A percentile compares a stretch with the other conserved stretches of the same genome.
These are phyloP conservation scores for Phytopythium mirpurense DNA, from an alignment of 352 stramenopile species.

Conservation along the genomic window DNA sequence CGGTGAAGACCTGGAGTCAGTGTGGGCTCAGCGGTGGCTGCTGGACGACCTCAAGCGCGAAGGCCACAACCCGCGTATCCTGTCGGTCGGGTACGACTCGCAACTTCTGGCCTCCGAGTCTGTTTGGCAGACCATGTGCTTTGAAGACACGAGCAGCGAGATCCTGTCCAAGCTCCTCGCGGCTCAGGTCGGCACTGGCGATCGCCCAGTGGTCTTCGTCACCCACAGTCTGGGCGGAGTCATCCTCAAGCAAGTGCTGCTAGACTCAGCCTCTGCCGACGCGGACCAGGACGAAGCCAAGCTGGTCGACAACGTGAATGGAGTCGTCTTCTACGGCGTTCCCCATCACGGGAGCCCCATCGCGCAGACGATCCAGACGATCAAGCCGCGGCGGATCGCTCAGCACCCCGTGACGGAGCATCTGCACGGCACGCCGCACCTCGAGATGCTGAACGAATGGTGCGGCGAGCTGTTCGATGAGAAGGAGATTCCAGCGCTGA, in stretches of 20 bases:
- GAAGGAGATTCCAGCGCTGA: constrained; percentile 51
- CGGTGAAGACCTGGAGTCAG: constrained; percentile 44
- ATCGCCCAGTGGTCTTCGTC: constrained; percentile 76
- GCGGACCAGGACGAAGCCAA: constrained; percentile 5
- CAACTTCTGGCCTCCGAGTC: constrained; percentile 73
- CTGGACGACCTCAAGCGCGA: constrained; percentile 52
- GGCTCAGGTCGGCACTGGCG: constrained; percentile 47
- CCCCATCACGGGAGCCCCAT: constrained; percentile 78
- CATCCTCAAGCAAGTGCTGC: constrained; percentile 76
- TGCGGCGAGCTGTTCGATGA: constrained; percentile 46
- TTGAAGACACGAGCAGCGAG: constrained; percentile 63
- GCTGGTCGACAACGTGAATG: constrained; percentile 60
- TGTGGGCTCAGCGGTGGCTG: constrained; percentile 71
- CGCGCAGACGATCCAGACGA: constrained; percentile 53
- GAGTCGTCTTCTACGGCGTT: constrained; percentile 75
- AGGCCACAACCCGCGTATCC: constrained; percentile 52
- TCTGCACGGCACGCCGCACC: constrained; percentile 65
- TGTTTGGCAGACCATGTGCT: constrained; percentile 64
- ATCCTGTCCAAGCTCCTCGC: constrained; percentile 55
- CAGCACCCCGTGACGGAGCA: constrained; percentile 74
- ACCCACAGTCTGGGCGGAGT: constrained; percentile 84
- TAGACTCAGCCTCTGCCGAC: constrained; percentile 29
- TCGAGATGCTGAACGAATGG: constrained; percentile 80
- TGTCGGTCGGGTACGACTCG: constrained; percentile 82
- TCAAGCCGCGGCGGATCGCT: constrained; percentile 40